Conservation (phyloP, 2,329 filamentous ascomycete genomes). For the Sclerotinia minor region DNA sequence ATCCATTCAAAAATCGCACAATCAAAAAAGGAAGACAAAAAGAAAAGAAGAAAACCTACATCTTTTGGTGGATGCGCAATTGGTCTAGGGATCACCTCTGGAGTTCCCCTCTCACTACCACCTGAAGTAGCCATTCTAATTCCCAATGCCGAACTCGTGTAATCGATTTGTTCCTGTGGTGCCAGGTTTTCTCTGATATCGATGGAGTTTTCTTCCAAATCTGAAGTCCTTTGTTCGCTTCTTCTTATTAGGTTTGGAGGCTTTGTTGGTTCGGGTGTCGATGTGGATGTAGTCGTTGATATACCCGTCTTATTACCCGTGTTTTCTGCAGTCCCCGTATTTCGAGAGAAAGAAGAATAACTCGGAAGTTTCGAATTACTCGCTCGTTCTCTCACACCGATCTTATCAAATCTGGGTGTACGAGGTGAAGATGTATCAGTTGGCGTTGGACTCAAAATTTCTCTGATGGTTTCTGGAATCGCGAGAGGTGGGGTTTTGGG, state of each 20-base stretch:
- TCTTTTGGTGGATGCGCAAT: constrained; percentile 23
- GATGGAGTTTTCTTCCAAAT: not conserved
- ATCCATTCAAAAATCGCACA: no score
- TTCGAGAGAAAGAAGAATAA: not conserved
- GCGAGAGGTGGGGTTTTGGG: constrained; percentile 4
- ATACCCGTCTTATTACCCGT: not conserved
- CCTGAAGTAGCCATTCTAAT: not conserved
- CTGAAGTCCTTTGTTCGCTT: not conserved
- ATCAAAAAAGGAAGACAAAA: not conserved
- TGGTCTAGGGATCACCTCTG: constrained; percentile 18
- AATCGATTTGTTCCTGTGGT: not conserved
- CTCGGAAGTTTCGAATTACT: constrained; percentile 1
- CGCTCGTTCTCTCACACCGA: constrained; percentile 4
- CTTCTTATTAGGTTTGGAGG: not conserved
- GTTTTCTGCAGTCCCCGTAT: not conserved
- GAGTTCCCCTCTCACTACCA: constrained; percentile 14
- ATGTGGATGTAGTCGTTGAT: not conserved
- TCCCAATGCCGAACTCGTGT: not conserved
- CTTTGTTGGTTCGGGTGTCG: not conserved
- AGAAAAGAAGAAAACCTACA: constrained; percentile 1
- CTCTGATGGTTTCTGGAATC: constrained; percentile 10
- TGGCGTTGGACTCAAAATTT: not conserved
- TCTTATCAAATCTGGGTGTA: constrained; percentile 7
- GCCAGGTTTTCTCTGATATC: constrained; percentile 13
- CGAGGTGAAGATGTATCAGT: not conserved